phyloP scores from a whole-genome alignment of 2,329 filamentous ascomycete genomes.

The Exophiala aquamarina region DNA sequence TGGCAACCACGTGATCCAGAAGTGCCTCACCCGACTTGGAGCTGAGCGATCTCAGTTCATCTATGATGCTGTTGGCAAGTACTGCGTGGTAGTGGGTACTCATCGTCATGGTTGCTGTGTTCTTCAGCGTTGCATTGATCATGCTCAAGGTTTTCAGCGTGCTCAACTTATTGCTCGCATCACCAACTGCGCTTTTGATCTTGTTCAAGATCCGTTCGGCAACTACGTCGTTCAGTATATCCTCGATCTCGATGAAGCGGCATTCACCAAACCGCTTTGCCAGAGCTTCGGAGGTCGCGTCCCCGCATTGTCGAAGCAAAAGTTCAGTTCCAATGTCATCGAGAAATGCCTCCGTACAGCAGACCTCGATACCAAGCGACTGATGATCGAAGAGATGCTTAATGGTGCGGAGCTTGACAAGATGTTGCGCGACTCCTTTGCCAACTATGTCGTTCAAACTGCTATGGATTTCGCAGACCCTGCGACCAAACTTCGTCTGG shows the following conservation, averaged over 20 bases:
- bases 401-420: slow-evolving; percentile 75
- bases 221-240: slow-evolving; percentile 99
- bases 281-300: slow-evolving; percentile 74
- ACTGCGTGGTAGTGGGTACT: slow-evolving; percentile 89
- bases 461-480: slow-evolving; percentile 81
- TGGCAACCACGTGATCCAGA: slow-evolving; percentile 98
- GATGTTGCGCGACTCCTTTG: slow-evolving; percentile 86
- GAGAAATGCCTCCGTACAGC: slow-evolving; percentile 93
- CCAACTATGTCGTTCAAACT: slow-evolving; percentile 98
- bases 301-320: slow-evolving; percentile 79
- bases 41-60: slow-evolving; percentile 89
- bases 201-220: slow-evolving; percentile 95
- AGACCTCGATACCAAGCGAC: slow-evolving; percentile 69
- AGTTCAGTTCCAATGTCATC: slow-evolving; percentile 98
- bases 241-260: slow-evolving; percentile 83
- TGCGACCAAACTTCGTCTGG: slow-evolving; percentile 70
- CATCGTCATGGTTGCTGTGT: slow-evolving; percentile 98
- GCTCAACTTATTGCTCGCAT: slow-evolving; percentile 82
- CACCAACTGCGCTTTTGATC: slow-evolving; percentile 78
- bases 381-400: slow-evolving; percentile 82
- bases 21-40: slow-evolving; percentile 92
- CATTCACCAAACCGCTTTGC: slow-evolving; percentile 87
- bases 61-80: slow-evolving; percentile 84
- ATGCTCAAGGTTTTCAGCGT: slow-evolving; percentile 88
- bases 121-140: slow-evolving; percentile 95